These are phyloP conservation scores for Fagopyrum homotropicum DNA, from an alignment of 148 eudicot genomes.

Conservation along the genomic window DNA sequence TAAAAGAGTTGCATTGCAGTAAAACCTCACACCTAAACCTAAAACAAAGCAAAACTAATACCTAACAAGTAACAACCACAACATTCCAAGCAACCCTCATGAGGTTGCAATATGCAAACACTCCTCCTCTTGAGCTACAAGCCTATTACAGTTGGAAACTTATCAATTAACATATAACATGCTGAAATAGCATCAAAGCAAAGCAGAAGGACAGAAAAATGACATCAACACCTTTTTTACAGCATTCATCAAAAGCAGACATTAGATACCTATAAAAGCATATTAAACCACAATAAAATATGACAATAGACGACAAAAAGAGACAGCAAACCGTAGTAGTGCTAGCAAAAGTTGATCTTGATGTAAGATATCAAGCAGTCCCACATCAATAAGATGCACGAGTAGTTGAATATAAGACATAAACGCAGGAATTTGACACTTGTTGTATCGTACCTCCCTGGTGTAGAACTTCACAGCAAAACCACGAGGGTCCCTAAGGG, in stretches of 20 bases:
- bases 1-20: not conserved
- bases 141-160: not conserved
- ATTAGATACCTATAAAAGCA: not conserved
- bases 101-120: not conserved
- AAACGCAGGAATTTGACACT: not conserved
- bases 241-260: not conserved
- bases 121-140: not conserved
- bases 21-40: not conserved
- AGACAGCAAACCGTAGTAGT: not conserved
- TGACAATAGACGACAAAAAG: not conserved
- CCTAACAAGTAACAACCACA: not conserved
- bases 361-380: not conserved
- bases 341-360: not conserved
- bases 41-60: not conserved
- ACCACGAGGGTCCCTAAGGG: constrained; percentile 91
- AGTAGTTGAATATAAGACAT: not conserved
- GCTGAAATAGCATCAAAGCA: not conserved
- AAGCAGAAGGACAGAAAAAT: not conserved
- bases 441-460: constrained; percentile 56
- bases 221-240: not conserved
- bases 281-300: not conserved
- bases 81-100: not conserved
- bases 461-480: constrained; percentile 97
- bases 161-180: not conserved
- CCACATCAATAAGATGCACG: not conserved